Conservation (phyloP, 192 early-diverging fungal genomes). For the Coemansia sp. region DNA sequence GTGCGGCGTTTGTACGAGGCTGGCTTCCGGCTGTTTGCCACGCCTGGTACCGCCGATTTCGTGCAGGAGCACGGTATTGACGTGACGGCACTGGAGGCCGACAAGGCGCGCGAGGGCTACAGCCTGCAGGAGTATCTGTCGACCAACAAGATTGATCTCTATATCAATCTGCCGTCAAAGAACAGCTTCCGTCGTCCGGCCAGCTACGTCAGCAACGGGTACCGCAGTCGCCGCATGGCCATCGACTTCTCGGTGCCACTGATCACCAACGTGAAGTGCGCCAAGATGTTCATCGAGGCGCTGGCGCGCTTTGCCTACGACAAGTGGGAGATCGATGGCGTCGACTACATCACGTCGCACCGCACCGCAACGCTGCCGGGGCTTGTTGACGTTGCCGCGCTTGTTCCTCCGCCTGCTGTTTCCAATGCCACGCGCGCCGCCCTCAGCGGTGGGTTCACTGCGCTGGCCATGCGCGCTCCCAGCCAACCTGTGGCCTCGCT, state of each 20-base stretch:
- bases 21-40: slow-evolving; percentile 94
- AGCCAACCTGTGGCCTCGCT: slow-evolving; percentile 50
- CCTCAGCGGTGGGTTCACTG: slow-evolving; percentile 84
- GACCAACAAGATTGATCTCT: slow-evolving; percentile 96
- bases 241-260: slow-evolving; percentile 95
- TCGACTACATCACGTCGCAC: slow-evolving; percentile 92
- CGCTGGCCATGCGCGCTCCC: slow-evolving; percentile 64
- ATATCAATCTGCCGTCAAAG: slow-evolving; percentile 98
- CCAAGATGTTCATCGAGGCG: slow-evolving; percentile 97
- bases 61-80: slow-evolving; percentile 91
- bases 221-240: slow-evolving; percentile 94
- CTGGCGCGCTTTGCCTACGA: slow-evolving; percentile 65
- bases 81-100: slow-evolving; percentile 86
- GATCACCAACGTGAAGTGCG: slow-evolving; percentile 99
- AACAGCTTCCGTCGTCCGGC: slow-evolving; percentile 96
- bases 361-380: slow-evolving; percentile 82
- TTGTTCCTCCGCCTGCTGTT: slow-evolving; percentile 60
- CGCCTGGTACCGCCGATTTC: slow-evolving; percentile 95
- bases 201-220: slow-evolving; percentile 91
- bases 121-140: slow-evolving; percentile 91
- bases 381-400: slow-evolving; percentile 78
- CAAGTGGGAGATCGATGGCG: slow-evolving; percentile 72
- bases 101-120: slow-evolving; percentile 75
- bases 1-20: slow-evolving; percentile 78
- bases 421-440: slow-evolving; percentile 72